phyloP scores from a whole-genome alignment of 139 green algal genomes.

The Yamagishiella unicocca region DNA sequence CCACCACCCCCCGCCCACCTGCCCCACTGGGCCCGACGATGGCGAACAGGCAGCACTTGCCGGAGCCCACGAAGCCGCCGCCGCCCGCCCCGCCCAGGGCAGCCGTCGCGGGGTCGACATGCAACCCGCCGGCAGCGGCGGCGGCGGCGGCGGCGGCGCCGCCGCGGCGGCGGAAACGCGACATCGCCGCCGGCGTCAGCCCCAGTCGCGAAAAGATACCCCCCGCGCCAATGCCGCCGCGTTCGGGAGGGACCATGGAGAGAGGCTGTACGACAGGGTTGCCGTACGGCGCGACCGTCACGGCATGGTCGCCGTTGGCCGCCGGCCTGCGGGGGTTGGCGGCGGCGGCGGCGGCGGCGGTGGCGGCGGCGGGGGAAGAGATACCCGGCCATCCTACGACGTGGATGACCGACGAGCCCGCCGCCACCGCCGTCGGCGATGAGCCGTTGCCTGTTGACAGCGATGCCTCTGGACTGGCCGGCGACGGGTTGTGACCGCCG shows the following conservation, averaged over 20 bases:
- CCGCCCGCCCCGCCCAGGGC: background rate
- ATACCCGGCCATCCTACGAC: conserved; percentile 18
- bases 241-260: conserved; percentile 8
- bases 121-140: no score
- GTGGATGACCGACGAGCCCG: background rate
- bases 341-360: background rate
- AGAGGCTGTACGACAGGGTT: conserved; percentile 14
- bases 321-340: no score
- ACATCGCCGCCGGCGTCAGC: background rate
- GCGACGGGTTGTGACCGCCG: background rate
- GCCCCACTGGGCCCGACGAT: conserved; percentile 75
- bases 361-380: background rate
- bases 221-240: background rate
- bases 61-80: background rate
- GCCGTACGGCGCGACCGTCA: background rate
- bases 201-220: conserved; percentile 5
- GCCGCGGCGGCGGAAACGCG: background rate
- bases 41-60: conserved; percentile 68
- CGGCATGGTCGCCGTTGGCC: background rate
- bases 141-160: background rate
- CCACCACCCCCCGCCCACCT: conserved; percentile 22
- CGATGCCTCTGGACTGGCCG: background rate
- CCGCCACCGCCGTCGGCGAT: background rate
- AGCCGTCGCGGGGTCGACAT: background rate
- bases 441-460: background rate